Evolutionary conservation across 345 rosid genomes (phyloP), one percentile per base, ranked within the genome.

Genomic region (Diplotaxis tenuifolia): DNA sequence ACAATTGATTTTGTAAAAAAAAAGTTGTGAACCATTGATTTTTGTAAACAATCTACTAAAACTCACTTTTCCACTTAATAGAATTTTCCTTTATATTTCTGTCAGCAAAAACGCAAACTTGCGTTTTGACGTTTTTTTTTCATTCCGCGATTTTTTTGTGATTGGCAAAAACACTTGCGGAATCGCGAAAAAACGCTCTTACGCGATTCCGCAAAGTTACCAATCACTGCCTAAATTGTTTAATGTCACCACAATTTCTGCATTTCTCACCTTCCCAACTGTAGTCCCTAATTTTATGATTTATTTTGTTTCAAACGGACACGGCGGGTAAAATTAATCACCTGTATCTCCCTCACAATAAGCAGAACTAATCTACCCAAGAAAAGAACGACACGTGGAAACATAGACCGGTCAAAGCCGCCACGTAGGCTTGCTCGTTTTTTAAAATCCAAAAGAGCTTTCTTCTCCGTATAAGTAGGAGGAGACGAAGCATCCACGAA

Each of bases 251-350:
- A 77, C 76, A 77, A 77, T 19, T 58, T 71, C 28, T 71, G 80
- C 80, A 77, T 77, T 77, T 66, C 80, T 66, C 76, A 77, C 72
- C 76, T 66, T 71, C 80, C 50, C 80, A 58, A 58, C 63, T 12
- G 62, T 42, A 42, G 49, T n/a, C 49, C 49, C 49, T 71, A 65
- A 50, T 63, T 71, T 77, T 23, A 45, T n/a, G 19, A 45, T 45
- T 45, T 36, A 2, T 65, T 14, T 49, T 53, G 66, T 55, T 60
- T 52, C 9, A 76, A 64, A 70, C 40, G 61, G 60, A 56, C 67
- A 63, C 71, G 67, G 76, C 76, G 80, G 58, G 76, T 71, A 66
- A 77, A 65, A 58, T 0, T 29, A 72, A 77, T 77, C 80, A 36
- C 2, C 40, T 77, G 73, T 15, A 64, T 32, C 42, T 0, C 16